phyloP scores from a whole-genome alignment of 2,329 filamentous ascomycete genomes.

The Arthrobotrys megalospora region DNA sequence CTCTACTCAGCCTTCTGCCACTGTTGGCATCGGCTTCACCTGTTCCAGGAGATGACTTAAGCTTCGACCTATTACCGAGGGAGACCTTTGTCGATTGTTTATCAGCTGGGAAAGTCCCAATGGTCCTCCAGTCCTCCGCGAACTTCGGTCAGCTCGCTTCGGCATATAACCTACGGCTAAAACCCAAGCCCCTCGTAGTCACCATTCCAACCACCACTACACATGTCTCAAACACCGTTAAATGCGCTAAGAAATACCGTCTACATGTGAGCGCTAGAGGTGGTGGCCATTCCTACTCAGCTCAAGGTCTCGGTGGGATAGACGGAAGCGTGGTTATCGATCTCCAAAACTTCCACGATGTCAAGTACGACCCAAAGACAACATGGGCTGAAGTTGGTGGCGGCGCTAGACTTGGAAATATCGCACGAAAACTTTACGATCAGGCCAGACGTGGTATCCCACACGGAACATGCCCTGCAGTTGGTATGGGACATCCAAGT shows the following conservation, averaged over 20 bases:
- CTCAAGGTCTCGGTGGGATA: conserved; percentile 70
- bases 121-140: conserved; percentile 23
- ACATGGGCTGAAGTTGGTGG: conserved; percentile 69
- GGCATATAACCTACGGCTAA: conserved; percentile 48
- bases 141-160: conserved; percentile 38
- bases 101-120: conserved; percentile 21
- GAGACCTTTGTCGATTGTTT: conserved; percentile 46
- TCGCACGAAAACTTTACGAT: conserved; percentile 67
- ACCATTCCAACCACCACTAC: conserved; percentile 72
- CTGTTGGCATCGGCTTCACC: conserved; percentile 41
- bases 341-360: conserved; percentile 69
- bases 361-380: conserved; percentile 68
- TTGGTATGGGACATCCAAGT: conserved; percentile 68
- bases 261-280: conserved; percentile 75
- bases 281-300: conserved; percentile 77
- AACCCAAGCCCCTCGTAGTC: conserved; percentile 72
- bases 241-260: conserved; percentile 71
- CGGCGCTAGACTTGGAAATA: conserved; percentile 70
- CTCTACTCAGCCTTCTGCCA: conserved; percentile 29
- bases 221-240: conserved; percentile 74
- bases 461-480: conserved; percentile 64
- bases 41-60: conserved; percentile 8
- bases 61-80: conserved; percentile 16
- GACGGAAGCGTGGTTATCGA: conserved; percentile 71
- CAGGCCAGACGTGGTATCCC: conserved; percentile 66